Conservation (phyloP, 1,139 yeast genomes). For the Debaryomyces subglobosus region DNA sequence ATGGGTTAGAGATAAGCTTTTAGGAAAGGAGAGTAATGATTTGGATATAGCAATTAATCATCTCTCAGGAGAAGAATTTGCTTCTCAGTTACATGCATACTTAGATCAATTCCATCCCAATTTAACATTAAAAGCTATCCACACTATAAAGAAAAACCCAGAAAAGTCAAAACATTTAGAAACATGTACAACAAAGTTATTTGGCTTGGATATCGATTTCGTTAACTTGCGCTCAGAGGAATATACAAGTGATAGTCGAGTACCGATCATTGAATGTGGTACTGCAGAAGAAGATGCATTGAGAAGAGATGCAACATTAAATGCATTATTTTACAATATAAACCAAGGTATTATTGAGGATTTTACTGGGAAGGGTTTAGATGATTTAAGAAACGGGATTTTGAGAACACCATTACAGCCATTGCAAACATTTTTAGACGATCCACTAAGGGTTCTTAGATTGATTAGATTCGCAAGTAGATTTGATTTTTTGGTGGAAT, state of each 20-base stretch:
- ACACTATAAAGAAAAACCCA: conserved; percentile 88
- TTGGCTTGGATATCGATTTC: conserved; percentile 83
- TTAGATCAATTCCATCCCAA: conserved; percentile 46
- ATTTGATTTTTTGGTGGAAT: conserved; percentile 68
- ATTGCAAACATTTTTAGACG: conserved; percentile 82
- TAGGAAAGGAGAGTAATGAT: conserved; percentile 81
- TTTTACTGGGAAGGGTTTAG: conserved; percentile 72
- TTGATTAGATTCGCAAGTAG: conserved; percentile 84
- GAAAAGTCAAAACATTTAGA: conserved; percentile 95
- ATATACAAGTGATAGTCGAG: conserved; percentile 79
- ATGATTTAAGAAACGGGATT: conserved; percentile 69
- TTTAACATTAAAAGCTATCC: conserved; percentile 55
- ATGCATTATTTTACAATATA: conserved; percentile 87
- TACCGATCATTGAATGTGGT: conserved; percentile 78
- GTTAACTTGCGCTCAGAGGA: conserved; percentile 89
- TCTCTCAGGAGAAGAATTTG: conserved; percentile 86
- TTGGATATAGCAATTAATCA: conserved; percentile 87
- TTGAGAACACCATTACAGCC: conserved; percentile 90
- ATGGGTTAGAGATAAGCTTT: conserved; percentile 94
- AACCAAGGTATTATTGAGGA: conserved; percentile 74
- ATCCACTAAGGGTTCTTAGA: conserved; percentile 86
- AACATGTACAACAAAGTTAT: conserved; percentile 89
- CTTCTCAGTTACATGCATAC: conserved; percentile 61
- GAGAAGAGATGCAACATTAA: conserved; percentile 91
- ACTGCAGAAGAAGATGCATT: conserved; percentile 91